Evolutionary conservation across 31 red algal species (phyloP).

Genomic region (Bonnemaisonia californica): DNA sequence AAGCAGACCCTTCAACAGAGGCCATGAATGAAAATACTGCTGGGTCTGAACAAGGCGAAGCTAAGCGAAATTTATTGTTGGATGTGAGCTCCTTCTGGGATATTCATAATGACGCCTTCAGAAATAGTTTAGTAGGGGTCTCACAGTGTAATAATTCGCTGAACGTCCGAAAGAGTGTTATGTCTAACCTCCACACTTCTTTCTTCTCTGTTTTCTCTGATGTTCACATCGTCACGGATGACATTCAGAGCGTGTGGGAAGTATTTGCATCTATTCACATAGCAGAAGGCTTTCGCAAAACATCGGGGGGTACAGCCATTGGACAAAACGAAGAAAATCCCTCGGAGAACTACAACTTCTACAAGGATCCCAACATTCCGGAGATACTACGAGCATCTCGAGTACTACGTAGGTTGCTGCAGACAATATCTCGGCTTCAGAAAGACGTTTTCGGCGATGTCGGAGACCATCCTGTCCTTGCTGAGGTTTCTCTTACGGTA

Average conservation of each 20-base stretch:
- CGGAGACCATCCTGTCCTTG: constrained; percentile 75
- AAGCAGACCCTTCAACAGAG: too few species aligned
- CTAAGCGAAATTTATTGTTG: not conserved
- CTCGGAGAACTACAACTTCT: constrained; percentile 63
- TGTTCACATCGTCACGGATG: not conserved
- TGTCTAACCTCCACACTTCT: not conserved
- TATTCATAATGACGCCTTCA: not conserved
- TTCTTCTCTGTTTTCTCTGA: not conserved
- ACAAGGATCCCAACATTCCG: constrained; percentile 52
- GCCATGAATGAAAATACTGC: too few species aligned
- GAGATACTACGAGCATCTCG: constrained; percentile 39
- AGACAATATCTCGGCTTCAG: constrained; percentile 40
- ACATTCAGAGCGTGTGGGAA: not conserved
- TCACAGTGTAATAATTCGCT: not conserved
- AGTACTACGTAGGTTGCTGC: constrained; percentile 22
- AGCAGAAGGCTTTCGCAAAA: not conserved
- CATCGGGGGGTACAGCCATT: constrained; percentile 1
- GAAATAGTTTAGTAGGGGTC: not conserved
- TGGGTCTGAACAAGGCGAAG: not conserved
- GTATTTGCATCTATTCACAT: constrained; percentile 6
- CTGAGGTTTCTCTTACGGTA: constrained; percentile 54
- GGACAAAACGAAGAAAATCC: not conserved
- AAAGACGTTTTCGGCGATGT: constrained; percentile 32
- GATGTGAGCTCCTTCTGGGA: not conserved
- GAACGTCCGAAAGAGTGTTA: not conserved